Evolutionary conservation across 1,284 basidiomycete genomes (phyloP), one percentile per base, ranked within the genome.

Genomic region (Cystobasidium sp.): DNA sequence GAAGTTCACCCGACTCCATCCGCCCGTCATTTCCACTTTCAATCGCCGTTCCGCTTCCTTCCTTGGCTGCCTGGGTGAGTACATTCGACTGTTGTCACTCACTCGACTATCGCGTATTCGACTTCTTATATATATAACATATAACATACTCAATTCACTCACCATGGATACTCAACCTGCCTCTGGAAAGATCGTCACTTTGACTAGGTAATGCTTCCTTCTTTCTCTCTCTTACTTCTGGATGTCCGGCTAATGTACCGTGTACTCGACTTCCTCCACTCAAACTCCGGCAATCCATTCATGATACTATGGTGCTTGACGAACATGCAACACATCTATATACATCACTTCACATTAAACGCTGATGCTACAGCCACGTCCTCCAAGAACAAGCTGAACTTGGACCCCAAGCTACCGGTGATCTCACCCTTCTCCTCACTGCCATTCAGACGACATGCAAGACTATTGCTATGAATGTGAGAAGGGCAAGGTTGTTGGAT

Each of bases 391-490:
- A 75, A 47, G 74, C 74, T 20, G 44, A 49, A 12, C 65, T 76
- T 20, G 75, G 75, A 31, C 51, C n/a, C 5, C 37, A 78, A 46
- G 94, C 94, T 12, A 92, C 92, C 0, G 96, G 97, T 78, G 97
- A 99, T 84, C 86, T 99, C 72, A 99, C 97, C 18, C 85, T 99
- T 77, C 87, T 99, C 74, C 88, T 99, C 78, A 95, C 90, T 76
- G 95, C 94, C 69, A 97, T 99, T 81, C 94, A 97, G 84, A 91
- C 94, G 77, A 93, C 94, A 66, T 86, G 85, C 81, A 87, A 88
- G 84, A 98, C 98, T 86, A 99, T 99, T 82, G 94, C 97, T 14
- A 96, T 92, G 79, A 98, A 97, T 80, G 97, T 98, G 78, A 90
- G 97, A 79, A 94, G 94, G 84, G 96, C 97, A 37, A 89, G 96